phyloP scores from a whole-genome alignment of 2,329 filamentous ascomycete species.

The Xylaria sp. region DNA sequence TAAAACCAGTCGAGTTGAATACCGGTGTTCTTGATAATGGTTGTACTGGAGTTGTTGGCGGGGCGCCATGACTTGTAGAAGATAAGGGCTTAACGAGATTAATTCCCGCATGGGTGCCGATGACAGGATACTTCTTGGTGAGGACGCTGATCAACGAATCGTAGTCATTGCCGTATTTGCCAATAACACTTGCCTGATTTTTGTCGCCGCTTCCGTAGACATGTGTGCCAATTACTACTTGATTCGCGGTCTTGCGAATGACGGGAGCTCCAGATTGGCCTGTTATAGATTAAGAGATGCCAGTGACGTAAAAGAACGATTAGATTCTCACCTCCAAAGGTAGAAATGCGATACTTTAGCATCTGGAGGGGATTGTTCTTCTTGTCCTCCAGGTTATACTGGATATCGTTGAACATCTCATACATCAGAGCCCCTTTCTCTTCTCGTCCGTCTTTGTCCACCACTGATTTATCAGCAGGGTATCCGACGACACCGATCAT shows the following conservation, averaged over 20 bases:
- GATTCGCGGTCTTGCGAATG: constrained; percentile 4
- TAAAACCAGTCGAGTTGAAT: background rate
- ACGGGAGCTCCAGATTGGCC: constrained; percentile 20
- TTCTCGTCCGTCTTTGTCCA: constrained; percentile 13
- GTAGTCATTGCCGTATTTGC: constrained; percentile 12
- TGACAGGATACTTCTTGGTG: background rate
- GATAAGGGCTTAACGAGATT: background rate
- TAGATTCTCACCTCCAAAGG: constrained; percentile 13
- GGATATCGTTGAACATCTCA: constrained; percentile 19
- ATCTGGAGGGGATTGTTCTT: constrained; percentile 18
- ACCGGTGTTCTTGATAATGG: background rate
- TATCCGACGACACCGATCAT: constrained; percentile 18
- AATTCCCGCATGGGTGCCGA: background rate
- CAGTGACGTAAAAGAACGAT: background rate
- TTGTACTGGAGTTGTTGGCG: background rate
- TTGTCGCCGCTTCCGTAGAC: constrained; percentile 16
- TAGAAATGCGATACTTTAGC: constrained; percentile 20
- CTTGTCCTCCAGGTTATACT: constrained; percentile 17
- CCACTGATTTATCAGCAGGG: constrained; percentile 6
- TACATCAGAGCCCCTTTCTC: constrained; percentile 18
- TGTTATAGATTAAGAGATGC: background rate
- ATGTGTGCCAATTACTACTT: constrained; percentile 11
- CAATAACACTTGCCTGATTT: constrained; percentile 18
- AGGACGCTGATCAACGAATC: constrained; percentile 9
- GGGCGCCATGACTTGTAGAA: background rate